Percentiles rank a stretch among this genome's conserved stretches.
phyloP scores from a whole-genome alignment of 73 alveolate genomes.

The Uronychia binucleata region DNA sequence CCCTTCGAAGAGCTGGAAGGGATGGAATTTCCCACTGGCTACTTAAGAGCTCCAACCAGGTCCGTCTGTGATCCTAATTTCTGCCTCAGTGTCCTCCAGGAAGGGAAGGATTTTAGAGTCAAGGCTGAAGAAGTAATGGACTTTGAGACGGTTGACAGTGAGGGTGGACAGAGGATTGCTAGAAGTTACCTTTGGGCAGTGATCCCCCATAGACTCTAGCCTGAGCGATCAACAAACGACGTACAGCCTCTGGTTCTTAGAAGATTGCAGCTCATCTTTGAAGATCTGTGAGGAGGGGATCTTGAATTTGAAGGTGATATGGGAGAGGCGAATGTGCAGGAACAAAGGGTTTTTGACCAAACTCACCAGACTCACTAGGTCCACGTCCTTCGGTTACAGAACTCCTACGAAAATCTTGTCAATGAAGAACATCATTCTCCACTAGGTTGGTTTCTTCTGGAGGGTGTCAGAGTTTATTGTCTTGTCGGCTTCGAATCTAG shows the following conservation, averaged over 20 bases:
- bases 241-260: not conserved
- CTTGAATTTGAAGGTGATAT: not conserved
- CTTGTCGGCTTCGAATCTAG: not conserved
- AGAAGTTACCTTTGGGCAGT: no score
- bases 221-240: not conserved
- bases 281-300: not conserved
- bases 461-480: not conserved
- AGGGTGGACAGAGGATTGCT: no score
- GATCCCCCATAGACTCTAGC: no score
- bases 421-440: not conserved
- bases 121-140: slow-evolving; percentile 77
- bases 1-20: slow-evolving; percentile 38
- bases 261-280: no score
- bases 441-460: not conserved
- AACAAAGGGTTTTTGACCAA: not conserved
- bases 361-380: not conserved
- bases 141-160: slow-evolving; percentile 47
- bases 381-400: not conserved
- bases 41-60: slow-evolving; percentile 68
- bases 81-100: slow-evolving; percentile 67
- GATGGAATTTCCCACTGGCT: slow-evolving; percentile 38
- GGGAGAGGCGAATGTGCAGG: not conserved
- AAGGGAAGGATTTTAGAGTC: slow-evolving; percentile 49
- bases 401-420: not conserved
- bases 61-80: slow-evolving; percentile 77